Percentiles rank a stretch among this genome's conserved stretches.
Evolutionary conservation across 352 stramenopile genomes (phyloP).

Genomic region (Phytopythium litorale): DNA sequence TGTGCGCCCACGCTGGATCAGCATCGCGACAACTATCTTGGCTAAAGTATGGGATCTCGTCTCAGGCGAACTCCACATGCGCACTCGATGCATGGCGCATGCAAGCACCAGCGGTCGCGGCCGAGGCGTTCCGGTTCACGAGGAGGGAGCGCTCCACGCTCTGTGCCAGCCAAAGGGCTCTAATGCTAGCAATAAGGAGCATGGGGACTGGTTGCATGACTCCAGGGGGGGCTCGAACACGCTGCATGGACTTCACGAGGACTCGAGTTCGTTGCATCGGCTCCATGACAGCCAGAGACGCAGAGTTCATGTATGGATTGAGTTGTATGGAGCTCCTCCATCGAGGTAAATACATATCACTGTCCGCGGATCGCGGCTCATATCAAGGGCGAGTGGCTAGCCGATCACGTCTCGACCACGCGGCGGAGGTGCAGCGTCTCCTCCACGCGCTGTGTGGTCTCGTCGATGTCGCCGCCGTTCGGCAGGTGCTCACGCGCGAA

Average conservation of each 20-base stretch:
- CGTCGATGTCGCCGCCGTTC: neutral
- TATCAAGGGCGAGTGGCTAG: neutral
- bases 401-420: neutral
- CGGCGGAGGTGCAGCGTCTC: neutral
- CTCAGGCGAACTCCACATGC: neutral
- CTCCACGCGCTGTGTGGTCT: neutral
- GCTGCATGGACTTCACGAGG: too few species aligned
- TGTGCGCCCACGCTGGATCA: neutral
- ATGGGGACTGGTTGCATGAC: too few species aligned
- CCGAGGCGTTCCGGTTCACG: too few species aligned
- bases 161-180: too few species aligned
- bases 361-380: neutral
- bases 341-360: neutral
- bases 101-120: too few species aligned
- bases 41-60: neutral
- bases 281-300: too few species aligned
- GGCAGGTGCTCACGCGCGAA: conserved; percentile 11
- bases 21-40: neutral
- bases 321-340: too few species aligned
- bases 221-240: too few species aligned
- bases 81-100: neutral
- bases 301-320: too few species aligned
- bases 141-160: too few species aligned
- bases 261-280: too few species aligned
- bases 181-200: too few species aligned